phyloP scores from a whole-genome alignment of 495 filamentous ascomycete species.

The Daldinia loculata region DNA sequence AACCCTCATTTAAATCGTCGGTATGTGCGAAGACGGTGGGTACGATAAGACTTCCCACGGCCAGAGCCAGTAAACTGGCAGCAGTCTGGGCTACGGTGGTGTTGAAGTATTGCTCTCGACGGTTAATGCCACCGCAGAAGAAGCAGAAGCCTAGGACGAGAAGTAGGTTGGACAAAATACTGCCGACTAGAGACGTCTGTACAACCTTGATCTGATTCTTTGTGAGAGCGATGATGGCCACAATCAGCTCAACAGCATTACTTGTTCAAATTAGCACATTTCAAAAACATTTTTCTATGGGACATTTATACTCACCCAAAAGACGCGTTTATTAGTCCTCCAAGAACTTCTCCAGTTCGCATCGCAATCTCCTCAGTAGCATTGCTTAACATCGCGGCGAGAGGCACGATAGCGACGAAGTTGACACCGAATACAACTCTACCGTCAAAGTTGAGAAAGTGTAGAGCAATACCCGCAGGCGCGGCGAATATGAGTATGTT shows the following conservation, averaged over 20 bases:
- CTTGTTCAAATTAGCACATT: constrained; percentile 49
- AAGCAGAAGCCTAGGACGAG: constrained; percentile 95
- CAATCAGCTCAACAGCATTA: constrained; percentile 92
- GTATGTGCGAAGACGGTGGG: constrained; percentile 81
- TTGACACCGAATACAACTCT: constrained; percentile 82
- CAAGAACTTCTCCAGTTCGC: constrained; percentile 84
- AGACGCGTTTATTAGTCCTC: constrained; percentile 85
- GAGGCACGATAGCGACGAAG: constrained; percentile 87
- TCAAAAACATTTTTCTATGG: neutral
- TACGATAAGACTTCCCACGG: constrained; percentile 83
- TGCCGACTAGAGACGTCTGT: constrained; percentile 89
- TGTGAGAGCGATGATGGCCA: constrained; percentile 82
- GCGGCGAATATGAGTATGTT: constrained; percentile 83
- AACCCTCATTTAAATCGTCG: constrained; percentile 42
- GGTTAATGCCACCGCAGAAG: constrained; percentile 83
- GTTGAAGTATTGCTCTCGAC: constrained; percentile 89
- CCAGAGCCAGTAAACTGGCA: constrained; percentile 79
- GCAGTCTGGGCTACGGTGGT: constrained; percentile 93
- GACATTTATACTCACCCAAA: constrained; percentile 71
- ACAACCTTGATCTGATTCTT: constrained; percentile 83
- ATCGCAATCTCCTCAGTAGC: constrained; percentile 90
- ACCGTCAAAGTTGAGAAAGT: constrained; percentile 65
- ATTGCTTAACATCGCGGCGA: constrained; percentile 89
- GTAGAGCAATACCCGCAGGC: constrained; percentile 78
- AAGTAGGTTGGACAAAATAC: constrained; percentile 90